These are phyloP conservation scores for Globomyces pollinis-pini DNA, from an alignment of 192 early-diverging fungal species.

Conservation along the genomic window DNA sequence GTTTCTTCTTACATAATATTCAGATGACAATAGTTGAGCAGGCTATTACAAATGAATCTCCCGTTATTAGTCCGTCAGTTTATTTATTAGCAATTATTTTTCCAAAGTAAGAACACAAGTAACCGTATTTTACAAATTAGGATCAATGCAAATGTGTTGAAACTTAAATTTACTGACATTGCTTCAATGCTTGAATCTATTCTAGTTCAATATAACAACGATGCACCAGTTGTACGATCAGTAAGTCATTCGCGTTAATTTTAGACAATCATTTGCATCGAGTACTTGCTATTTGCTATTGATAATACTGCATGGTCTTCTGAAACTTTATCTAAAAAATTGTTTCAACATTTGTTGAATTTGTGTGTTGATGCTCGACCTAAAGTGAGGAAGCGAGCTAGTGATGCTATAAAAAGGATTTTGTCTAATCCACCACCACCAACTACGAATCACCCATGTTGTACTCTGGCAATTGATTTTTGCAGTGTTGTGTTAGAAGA, in stretches of 20 bases:
- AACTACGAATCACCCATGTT: constrained; percentile 62
- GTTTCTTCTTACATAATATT: background rate
- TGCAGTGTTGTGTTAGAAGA: constrained; percentile 51
- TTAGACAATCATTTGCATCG: constrained; percentile 57
- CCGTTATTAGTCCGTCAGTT: constrained; percentile 48
- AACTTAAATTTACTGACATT: constrained; percentile 35
- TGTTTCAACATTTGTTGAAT: constrained; percentile 65
- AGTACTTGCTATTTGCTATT: constrained; percentile 68
- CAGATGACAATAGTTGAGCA: constrained; percentile 63
- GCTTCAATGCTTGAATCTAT: constrained; percentile 36
- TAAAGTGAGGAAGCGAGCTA: constrained; percentile 82
- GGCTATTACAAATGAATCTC: constrained; percentile 32
- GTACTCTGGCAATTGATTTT: constrained; percentile 55
- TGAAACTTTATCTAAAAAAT: constrained; percentile 43
- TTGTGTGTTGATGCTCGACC: constrained; percentile 77
- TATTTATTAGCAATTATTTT: constrained; percentile 77
- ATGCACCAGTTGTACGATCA: constrained; percentile 72
- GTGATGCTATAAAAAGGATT: constrained; percentile 69
- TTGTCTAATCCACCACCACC: constrained; percentile 68
- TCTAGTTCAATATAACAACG: constrained; percentile 55
- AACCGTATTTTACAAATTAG: constrained; percentile 10
- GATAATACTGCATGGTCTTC: constrained; percentile 69
- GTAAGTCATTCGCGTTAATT: background rate
- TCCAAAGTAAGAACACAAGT: too few species aligned
- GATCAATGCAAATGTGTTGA: constrained; percentile 24